These are phyloP conservation scores for Polyporus arcularius DNA, from an alignment of 768 basidiomycete species.

Conservation along the genomic window DNA sequence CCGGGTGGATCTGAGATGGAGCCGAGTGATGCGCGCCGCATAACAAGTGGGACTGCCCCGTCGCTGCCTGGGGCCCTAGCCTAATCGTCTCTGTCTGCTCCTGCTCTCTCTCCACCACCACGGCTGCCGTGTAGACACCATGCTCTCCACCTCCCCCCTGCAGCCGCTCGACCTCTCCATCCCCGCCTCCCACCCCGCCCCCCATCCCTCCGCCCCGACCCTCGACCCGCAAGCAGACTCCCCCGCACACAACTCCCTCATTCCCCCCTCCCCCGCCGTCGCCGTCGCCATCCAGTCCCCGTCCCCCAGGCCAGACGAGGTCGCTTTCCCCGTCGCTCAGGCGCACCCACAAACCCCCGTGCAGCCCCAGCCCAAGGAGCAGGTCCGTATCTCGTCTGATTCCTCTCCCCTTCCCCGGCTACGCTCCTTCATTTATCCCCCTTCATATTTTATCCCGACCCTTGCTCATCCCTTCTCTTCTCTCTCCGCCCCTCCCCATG, in stretches of 20 bases:
- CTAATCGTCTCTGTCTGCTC: slow-evolving; percentile 4
- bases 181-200: slow-evolving; percentile 22
- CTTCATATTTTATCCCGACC: not conserved
- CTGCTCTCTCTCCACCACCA: slow-evolving; percentile 13
- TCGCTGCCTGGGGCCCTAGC: slow-evolving; percentile 1
- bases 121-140: slow-evolving; percentile 20
- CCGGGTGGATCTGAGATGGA: slow-evolving; percentile 25
- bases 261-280: slow-evolving; percentile 17
- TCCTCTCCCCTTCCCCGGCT: not conserved
- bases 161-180: slow-evolving; percentile 27
- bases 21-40: slow-evolving; percentile 25
- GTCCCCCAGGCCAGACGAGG: slow-evolving; percentile 11
- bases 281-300: slow-evolving; percentile 18
- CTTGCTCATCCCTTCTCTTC: slow-evolving; percentile 11
- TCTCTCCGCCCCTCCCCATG: not conserved
- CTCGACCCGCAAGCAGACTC: slow-evolving; percentile 17
- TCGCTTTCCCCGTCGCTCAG: slow-evolving; percentile 14
- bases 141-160: slow-evolving; percentile 43
- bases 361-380: slow-evolving; percentile 22
- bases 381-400: slow-evolving; percentile 25
- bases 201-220: slow-evolving; percentile 16
- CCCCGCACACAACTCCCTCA: slow-evolving; percentile 9
- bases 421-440: slow-evolving; percentile 1
- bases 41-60: slow-evolving; percentile 16
- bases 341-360: slow-evolving; percentile 6